These are phyloP conservation scores for Aspergillus ostianus DNA, from an alignment of 495 filamentous ascomycete genomes.

Conservation along the genomic window DNA sequence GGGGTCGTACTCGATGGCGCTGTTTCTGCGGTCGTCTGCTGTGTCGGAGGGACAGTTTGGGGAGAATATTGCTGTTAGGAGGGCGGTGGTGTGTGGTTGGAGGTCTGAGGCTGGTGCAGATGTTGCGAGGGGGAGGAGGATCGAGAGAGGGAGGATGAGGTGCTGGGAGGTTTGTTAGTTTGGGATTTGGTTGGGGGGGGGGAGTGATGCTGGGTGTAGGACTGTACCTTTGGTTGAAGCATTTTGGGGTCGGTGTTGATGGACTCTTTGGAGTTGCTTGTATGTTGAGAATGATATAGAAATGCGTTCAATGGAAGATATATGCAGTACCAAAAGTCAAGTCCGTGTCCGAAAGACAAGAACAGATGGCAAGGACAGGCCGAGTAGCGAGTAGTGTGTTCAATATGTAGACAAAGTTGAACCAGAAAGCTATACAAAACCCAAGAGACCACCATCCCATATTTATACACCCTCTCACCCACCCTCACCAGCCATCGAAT, in stretches of 20 bases:
- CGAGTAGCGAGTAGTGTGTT: too few species aligned
- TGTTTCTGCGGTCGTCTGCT: slow-evolving; percentile 1
- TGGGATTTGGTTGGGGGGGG: neutral
- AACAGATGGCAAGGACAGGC: too few species aligned
- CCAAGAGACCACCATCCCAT: neutral
- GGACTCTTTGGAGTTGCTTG: neutral
- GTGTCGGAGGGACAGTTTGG: slow-evolving; percentile 31
- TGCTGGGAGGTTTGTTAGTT: neutral
- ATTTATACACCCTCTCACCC: neutral
- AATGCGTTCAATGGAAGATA: too few species aligned
- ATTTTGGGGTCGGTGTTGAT: slow-evolving; percentile 3
- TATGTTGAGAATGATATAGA: too few species aligned
- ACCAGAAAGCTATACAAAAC: neutral
- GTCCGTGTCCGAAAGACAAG: too few species aligned
- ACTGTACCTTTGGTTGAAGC: slow-evolving; percentile 17
- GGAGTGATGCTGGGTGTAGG: neutral
- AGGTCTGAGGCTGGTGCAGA: slow-evolving; percentile 11
- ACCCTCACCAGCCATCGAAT: neutral
- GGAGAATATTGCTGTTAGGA: slow-evolving; percentile 40
- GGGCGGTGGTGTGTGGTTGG: slow-evolving; percentile 22
- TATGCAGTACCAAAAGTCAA: too few species aligned
- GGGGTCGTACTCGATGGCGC: slow-evolving; percentile 26
- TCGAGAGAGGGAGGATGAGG: slow-evolving; percentile 5
- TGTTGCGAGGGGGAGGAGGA: slow-evolving; percentile 23
- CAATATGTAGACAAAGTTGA: too few species aligned